Conservation (phyloP, 2,329 filamentous ascomycete species). For the Neoscytalidium dimidiatum region DNA sequence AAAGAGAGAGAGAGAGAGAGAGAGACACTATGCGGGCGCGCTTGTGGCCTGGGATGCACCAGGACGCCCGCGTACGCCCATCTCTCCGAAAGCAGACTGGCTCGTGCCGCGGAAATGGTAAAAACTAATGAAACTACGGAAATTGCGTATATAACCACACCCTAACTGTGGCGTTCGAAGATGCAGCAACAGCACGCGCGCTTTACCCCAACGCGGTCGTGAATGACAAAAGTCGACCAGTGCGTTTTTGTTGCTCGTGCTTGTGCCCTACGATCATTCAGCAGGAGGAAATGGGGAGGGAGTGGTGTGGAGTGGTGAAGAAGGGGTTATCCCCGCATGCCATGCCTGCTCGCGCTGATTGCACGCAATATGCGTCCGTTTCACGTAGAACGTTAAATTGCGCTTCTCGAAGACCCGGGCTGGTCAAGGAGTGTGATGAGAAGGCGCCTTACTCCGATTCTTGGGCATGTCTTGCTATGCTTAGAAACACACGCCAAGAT, state of each 20-base stretch:
- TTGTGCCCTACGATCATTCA: neutral
- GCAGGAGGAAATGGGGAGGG: neutral
- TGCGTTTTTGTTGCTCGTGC: neutral
- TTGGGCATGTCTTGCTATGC: neutral
- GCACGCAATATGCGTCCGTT: conserved; percentile 5
- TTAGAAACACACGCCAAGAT: neutral
- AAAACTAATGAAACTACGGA: neutral
- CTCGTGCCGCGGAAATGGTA: neutral
- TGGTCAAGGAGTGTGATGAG: neutral
- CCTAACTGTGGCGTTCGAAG: neutral
- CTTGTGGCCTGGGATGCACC: no score
- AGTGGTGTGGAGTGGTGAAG: neutral
- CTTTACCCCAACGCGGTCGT: no score
- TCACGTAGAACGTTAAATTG: neutral
- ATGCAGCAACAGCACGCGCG: neutral
- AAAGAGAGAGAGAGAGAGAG: no score
- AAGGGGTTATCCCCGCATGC: neutral
- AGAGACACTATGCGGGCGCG: no score
- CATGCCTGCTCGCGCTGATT: neutral
- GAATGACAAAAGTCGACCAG: no score
- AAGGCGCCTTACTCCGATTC: neutral
- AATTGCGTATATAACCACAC: neutral
- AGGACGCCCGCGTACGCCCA: no score
- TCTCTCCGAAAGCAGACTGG: neutral
- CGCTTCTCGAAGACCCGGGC: neutral